phyloP scores from a whole-genome alignment of 176 grass and related monocot species.

The Triticum monococcum region DNA sequence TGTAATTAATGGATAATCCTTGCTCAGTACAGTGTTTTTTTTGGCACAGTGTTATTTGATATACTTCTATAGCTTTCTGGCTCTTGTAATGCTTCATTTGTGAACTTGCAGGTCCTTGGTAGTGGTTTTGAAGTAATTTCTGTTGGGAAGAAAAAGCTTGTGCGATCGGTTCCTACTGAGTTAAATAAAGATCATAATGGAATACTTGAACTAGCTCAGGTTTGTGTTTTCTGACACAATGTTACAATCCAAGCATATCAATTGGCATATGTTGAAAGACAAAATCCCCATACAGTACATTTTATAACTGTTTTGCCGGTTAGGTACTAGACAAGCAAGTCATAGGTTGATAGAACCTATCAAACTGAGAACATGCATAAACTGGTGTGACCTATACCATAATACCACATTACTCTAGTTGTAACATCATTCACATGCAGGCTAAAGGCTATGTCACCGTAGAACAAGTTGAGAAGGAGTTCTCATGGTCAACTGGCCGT shows the following conservation, averaged over 20 bases:
- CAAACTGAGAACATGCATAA: background rate
- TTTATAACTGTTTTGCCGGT: background rate
- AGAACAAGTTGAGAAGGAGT: constrained; percentile 69
- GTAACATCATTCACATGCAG: constrained; percentile 48
- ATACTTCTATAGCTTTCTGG: background rate
- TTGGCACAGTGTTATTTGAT: background rate
- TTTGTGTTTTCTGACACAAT: constrained; percentile 41
- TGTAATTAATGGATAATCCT: background rate
- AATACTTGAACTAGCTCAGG: constrained; percentile 96
- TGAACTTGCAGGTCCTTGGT: constrained; percentile 71
- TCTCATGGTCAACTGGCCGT: constrained; percentile 81
- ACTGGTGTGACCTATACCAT: background rate
- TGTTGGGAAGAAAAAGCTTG: constrained; percentile 85
- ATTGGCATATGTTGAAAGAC: background rate
- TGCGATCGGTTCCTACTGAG: constrained; percentile 90
- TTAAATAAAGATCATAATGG: constrained; percentile 98
- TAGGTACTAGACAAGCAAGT: background rate
- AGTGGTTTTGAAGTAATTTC: constrained; percentile 98
- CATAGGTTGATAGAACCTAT: background rate
- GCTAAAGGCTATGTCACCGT: constrained; percentile 73
- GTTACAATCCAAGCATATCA: background rate
- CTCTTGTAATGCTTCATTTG: constrained; percentile 19
- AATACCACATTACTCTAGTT: background rate
- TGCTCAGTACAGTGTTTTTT: background rate
- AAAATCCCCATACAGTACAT: background rate